A percentile compares a stretch with the other conserved stretches of the same genome.
These are phyloP conservation scores for Spergularia marina DNA, from an alignment of 148 eudicot genomes.

Conservation along the genomic window DNA sequence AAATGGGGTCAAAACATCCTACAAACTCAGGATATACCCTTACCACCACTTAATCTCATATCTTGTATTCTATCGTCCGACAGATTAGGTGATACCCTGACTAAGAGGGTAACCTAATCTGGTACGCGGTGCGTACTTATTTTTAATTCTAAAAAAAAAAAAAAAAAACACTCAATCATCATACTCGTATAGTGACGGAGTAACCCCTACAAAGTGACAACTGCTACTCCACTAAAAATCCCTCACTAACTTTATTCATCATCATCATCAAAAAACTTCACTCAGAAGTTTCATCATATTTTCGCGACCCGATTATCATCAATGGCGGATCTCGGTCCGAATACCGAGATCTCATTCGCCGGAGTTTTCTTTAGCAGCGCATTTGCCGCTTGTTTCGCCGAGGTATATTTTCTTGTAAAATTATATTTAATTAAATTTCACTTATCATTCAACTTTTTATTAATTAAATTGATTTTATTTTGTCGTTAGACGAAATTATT, in stretches of 20 bases:
- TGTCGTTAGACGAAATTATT: not conserved
- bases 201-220: too few relatives aligned
- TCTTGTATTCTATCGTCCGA: too few relatives aligned
- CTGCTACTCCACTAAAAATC: too few relatives aligned
- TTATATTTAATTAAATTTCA: not conserved
- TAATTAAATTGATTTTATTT: not conserved
- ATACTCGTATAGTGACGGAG: too few relatives aligned
- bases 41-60: too few relatives aligned
- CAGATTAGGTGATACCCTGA: too few relatives aligned
- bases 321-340: slow-evolving; percentile 57
- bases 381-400: slow-evolving; percentile 73
- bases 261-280: not conserved
- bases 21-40: too few relatives aligned
- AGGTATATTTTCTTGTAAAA: slow-evolving; percentile 31
- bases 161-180: too few relatives aligned
- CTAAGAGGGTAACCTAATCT: too few relatives aligned
- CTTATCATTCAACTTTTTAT: not conserved
- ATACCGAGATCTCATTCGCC: slow-evolving; percentile 63
- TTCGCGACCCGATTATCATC: slow-evolving; percentile 4
- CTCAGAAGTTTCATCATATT: not conserved
- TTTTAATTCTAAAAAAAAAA: too few relatives aligned
- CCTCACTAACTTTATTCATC: not conserved
- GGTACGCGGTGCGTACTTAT: too few relatives aligned
- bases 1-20: too few relatives aligned
- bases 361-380: slow-evolving; percentile 57